phyloP scores from a whole-genome alignment of 306 rosid genomes.

The Castanea sativa region DNA sequence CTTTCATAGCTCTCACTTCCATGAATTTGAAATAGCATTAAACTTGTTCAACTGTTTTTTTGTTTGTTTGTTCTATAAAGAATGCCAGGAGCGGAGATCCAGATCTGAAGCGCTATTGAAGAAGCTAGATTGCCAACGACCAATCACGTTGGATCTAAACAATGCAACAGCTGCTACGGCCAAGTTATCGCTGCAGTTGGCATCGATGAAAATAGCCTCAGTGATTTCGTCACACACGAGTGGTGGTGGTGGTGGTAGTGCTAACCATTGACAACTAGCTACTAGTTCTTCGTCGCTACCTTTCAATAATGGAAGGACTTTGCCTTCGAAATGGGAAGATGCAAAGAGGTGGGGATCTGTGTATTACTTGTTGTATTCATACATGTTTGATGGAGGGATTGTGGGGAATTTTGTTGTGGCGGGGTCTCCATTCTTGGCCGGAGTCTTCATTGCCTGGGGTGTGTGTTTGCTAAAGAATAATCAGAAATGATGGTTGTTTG shows the following conservation, averaged over 20 bases:
- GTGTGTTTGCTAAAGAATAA: too few relatives aligned
- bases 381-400: slow-evolving; percentile 54
- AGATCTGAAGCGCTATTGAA: slow-evolving; percentile 65
- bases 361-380: slow-evolving; percentile 65
- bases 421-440: slow-evolving; percentile 80
- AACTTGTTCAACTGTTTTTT: neutral
- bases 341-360: slow-evolving; percentile 96
- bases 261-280: slow-evolving; percentile 44
- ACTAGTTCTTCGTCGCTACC: slow-evolving; percentile 46
- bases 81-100: slow-evolving; percentile 83
- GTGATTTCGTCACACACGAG: slow-evolving; percentile 39
- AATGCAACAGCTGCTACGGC: slow-evolving; percentile 49
- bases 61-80: slow-evolving; percentile 30
- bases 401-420: slow-evolving; percentile 53
- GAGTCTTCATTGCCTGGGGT: slow-evolving; percentile 20
- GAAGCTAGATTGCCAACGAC: slow-evolving; percentile 76
- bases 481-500: too few relatives aligned
- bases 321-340: slow-evolving; percentile 99
- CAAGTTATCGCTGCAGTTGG: slow-evolving; percentile 70
- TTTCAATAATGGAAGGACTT: slow-evolving; percentile 67
- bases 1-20: neutral
- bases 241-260: neutral
- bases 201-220: slow-evolving; percentile 53
- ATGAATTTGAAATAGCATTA: neutral
- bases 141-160: slow-evolving; percentile 92